A percentile compares a stretch with the other conserved stretches of the same genome.
These are phyloP conservation scores for Blastobotrys attinorum DNA, from an alignment of 805 yeast genomes.

Conservation along the genomic window DNA sequence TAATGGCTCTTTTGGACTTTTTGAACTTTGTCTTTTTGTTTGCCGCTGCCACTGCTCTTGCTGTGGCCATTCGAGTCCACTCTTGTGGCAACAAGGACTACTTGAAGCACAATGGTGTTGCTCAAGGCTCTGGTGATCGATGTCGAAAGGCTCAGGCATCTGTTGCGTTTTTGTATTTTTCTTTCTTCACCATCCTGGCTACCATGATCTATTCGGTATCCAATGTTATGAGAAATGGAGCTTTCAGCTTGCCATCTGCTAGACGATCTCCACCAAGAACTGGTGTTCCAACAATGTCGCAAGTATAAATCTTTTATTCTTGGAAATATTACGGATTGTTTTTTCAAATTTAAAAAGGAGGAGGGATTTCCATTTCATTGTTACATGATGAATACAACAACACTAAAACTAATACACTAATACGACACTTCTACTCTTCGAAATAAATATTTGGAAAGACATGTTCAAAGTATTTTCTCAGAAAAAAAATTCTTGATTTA, in stretches of 20 bases:
- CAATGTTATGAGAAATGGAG: conserved; percentile 49
- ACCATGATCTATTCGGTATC: conserved; percentile 45
- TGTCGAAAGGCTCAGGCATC: conserved; percentile 94
- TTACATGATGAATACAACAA: too few relatives aligned
- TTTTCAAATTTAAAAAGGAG: too few relatives aligned
- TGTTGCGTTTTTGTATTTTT: conserved; percentile 75
- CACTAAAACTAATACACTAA: too few relatives aligned
- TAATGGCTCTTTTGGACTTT: conserved; percentile 70
- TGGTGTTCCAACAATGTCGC: conserved; percentile 86
- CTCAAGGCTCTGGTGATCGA: conserved; percentile 73
- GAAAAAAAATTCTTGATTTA: too few relatives aligned
- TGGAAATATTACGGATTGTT: background rate
- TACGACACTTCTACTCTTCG: too few relatives aligned
- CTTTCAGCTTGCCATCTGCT: conserved; percentile 44
- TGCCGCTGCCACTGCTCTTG: conserved; percentile 90
- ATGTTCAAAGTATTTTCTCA: too few relatives aligned
- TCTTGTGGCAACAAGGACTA: conserved; percentile 68
- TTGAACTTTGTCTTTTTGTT: conserved; percentile 86
- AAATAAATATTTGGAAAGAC: too few relatives aligned
- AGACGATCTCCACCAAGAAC: conserved; percentile 53
- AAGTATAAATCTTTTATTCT: conserved; percentile 46
- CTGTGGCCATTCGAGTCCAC: conserved; percentile 81
- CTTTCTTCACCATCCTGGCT: conserved; percentile 66
- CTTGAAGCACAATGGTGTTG: conserved; percentile 54
- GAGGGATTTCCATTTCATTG: too few relatives aligned